Base-by-base conservation (phyloP, 1,284 basidiomycete species). In the Trichosporon sp. region DNA sequence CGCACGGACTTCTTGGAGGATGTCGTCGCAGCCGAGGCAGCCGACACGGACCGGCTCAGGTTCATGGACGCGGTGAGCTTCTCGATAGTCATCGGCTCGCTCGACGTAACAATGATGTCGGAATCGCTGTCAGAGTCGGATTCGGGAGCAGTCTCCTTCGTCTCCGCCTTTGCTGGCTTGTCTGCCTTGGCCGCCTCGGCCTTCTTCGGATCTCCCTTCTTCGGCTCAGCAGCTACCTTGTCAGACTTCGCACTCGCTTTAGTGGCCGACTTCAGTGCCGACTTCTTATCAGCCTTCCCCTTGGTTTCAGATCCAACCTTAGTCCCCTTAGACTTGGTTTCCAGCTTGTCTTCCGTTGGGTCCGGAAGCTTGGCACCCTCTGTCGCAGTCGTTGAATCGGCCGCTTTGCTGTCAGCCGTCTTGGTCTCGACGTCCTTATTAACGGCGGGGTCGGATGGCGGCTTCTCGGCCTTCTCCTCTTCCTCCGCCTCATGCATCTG, bases 51-150 rank as follows among this genome's bases (percentile, higher is more conserved):
- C 3, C 25, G 53, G 53, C 15, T 58, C 23, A 58, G 11, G 15
- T 27, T 29, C 53, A 58, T 58, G 53, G 53, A 31, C 25, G 53
- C 53, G 15, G 53, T 58, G 29, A 58, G 53, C 29, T 29, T 29
- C 53, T 29, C 53, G 21, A 58, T 58, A 27, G 53, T 58, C 53
- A 58, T 18, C 53, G 53, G 53, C 27, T 58, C 53, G 29, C 53
- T 31, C 15, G 53, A 58, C 27, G 53, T 58, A 18, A 58, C 53
- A 6, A 58, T 58, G 27, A 58, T 58, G 53, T 58, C 53, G 12
- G 53, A 58, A 18, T 58, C 53, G 53, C 53, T 58, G 53, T 58
- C 53, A 21, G 53, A 58, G 29, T 58, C 53, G 13, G 53, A 58
- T 27, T 18, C 25, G 5, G 53, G 13, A 8, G 15, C 11, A 9